Conservation (phyloP, 768 basidiomycete species). For the Paxillus involutus region DNA sequence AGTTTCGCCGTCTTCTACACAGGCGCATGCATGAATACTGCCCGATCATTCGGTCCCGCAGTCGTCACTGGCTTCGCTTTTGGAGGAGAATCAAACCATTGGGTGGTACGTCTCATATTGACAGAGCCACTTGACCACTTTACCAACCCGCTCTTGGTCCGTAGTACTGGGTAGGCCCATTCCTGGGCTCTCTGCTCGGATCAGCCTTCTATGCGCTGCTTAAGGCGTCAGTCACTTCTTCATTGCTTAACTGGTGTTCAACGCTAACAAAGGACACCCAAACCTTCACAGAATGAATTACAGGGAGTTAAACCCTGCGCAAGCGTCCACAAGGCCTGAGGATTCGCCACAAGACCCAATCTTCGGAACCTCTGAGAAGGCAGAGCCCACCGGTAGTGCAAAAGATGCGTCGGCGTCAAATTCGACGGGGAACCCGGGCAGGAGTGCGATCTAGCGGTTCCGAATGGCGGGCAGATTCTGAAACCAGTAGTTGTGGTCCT, state of each 20-base stretch:
- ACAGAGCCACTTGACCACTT: background rate
- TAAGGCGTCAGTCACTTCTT: conserved; percentile 42
- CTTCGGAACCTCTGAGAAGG: conserved; percentile 7
- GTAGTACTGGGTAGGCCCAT: conserved; percentile 73
- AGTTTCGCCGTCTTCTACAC: conserved; percentile 65
- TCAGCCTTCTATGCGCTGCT: conserved; percentile 56
- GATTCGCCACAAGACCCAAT: conserved; percentile 25
- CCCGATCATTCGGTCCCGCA: conserved; percentile 69
- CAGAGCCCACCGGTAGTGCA: conserved; percentile 1
- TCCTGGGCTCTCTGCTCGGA: conserved; percentile 62
- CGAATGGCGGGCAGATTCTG: background rate
- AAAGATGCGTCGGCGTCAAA: background rate
- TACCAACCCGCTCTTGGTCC: conserved; percentile 7
- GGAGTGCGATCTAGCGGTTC: background rate
- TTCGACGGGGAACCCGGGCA: background rate
- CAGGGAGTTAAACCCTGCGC: conserved; percentile 28
- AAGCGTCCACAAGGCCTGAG: conserved; percentile 27
- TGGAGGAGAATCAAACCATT: conserved; percentile 44
- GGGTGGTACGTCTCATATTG: conserved; percentile 50
- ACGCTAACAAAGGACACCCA: conserved; percentile 1
- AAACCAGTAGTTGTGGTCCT: background rate
- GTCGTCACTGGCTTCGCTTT: conserved; percentile 56
- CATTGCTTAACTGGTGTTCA: background rate
- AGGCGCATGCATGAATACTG: conserved; percentile 68
- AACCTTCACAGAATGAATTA: conserved; percentile 23